A percentile compares a stretch with the other conserved stretches of the same genome.
Evolutionary conservation across 2,329 filamentous ascomycete species (phyloP).

Genomic region (Xylaria polymorpha): DNA sequence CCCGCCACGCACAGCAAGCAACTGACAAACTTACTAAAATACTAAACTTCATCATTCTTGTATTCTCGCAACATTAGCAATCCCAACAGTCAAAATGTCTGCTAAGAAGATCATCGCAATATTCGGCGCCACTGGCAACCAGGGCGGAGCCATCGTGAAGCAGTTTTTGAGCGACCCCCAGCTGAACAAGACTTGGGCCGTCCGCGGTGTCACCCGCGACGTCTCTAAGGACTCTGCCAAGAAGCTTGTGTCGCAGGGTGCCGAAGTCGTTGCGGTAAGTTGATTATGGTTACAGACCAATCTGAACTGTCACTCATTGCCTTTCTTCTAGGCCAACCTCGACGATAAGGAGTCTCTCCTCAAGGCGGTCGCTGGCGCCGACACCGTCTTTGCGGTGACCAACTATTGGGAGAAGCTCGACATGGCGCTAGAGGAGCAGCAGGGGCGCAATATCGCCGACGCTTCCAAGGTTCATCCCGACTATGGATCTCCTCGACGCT

Average conservation of each 20-base stretch:
- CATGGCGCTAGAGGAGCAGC: constrained; percentile 57
- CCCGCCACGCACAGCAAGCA: constrained; percentile 6
- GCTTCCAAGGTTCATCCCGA: constrained; percentile 54
- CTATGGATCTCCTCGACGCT: background rate
- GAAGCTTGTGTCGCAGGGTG: constrained; percentile 41
- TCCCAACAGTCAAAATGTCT: constrained; percentile 39
- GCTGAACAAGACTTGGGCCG: constrained; percentile 59
- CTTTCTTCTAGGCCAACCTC: constrained; percentile 57
- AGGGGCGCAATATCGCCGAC: constrained; percentile 61
- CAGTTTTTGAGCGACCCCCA: constrained; percentile 53
- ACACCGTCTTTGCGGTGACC: constrained; percentile 65
- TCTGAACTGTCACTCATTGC: constrained; percentile 21
- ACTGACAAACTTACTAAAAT: background rate
- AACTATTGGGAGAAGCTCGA: constrained; percentile 62
- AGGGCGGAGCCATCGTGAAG: constrained; percentile 67
- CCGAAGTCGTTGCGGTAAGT: constrained; percentile 61
- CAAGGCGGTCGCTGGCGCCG: constrained; percentile 57
- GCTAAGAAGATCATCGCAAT: constrained; percentile 62
- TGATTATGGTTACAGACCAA: background rate
- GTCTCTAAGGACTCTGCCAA: constrained; percentile 56
- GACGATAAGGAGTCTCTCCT: constrained; percentile 58
- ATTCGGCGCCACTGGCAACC: constrained; percentile 69
- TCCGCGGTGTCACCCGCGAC: constrained; percentile 68
- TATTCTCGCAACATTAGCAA: background rate
- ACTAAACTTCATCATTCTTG: background rate